Base-by-base conservation (phyloP, 257 asterid species). In the Jacaranda mimosifolia region DNA sequence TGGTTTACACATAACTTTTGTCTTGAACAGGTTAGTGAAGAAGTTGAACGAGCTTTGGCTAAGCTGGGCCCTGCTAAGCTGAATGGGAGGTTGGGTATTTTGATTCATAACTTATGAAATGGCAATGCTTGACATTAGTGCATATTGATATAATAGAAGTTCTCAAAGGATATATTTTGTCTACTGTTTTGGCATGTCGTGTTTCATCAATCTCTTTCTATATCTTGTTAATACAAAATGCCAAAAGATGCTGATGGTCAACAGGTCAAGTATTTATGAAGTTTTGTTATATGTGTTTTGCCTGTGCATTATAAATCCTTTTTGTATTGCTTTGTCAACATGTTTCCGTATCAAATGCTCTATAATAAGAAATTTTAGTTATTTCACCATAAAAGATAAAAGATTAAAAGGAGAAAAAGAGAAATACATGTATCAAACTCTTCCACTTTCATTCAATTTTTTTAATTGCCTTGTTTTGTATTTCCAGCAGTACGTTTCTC, bases 31-130 rank as follows among this genome's bases (percentile, higher is more conserved):
- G 99, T 95, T 58, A 95, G 99, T 86, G 99, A 95, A 88, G 99
- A 93, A 86, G 94, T 95, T 62, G 98, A 95, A 76, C 97, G 99
- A 63, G 99, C 98, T 76, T 83, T 95, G 88, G 97, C 99, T 56
- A 95, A 88, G 90, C 80, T 93, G 79, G 98, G 97, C 72, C 99
- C 99, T 75, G 91, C 97, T 8, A 87, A 77, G 79, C 81, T 94
- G 80, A 72, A 83, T 75, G 99, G 93, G 82, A 92, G 99, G 99
- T 90, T 79, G 67, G 88, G 72, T 18, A 10, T 53, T 81, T 39
- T 48, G 9, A 76, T 67, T 35, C 57, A 39, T 57, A 11, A 51
- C 66, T 26, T 45, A 21, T 68, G 55, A 78, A 60, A 45, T 51
- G 36, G 7, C 40, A 53, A 7, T 42, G 57, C 40, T 40, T 55